Evolutionary conservation across 805 yeast genomes (phyloP).

Genomic region (Helenozyma baotianmanensis): DNA sequence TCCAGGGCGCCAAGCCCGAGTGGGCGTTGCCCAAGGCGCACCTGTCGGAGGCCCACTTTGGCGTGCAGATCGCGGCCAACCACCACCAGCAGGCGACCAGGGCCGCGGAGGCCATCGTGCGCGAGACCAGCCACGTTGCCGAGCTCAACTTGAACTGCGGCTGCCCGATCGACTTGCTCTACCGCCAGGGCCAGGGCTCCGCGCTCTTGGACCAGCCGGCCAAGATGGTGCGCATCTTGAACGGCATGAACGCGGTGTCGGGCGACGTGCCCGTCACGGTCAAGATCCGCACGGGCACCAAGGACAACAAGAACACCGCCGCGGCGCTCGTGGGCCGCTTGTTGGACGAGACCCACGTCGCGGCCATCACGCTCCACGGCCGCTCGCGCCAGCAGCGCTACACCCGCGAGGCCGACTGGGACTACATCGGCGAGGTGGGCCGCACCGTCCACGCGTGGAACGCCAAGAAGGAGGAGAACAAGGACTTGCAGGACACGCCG

Average conservation of each 20-base stretch:
- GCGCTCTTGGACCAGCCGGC: conserved; percentile 90
- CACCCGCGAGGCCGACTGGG: conserved; percentile 90
- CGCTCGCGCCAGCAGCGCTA: conserved; percentile 95
- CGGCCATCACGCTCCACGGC: conserved; percentile 92
- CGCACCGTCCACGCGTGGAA: conserved; percentile 56
- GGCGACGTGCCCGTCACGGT: conserved; percentile 92
- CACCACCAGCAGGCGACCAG: conserved; percentile 93
- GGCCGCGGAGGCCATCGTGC: conserved; percentile 76
- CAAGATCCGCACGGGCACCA: conserved; percentile 88
- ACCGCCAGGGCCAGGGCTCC: conserved; percentile 92
- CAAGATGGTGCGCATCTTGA: conserved; percentile 67
- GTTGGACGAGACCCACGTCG: conserved; percentile 73
- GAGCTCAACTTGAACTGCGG: conserved; percentile 94
- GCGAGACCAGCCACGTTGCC: conserved; percentile 55
- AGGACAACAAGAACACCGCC: conserved; percentile 86
- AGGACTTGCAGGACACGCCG: conserved; percentile 50
- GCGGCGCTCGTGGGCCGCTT: conserved; percentile 65
- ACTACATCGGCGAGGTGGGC: conserved; percentile 74
- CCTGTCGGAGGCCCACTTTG: conserved; percentile 80
- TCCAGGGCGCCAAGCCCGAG: conserved; percentile 89
- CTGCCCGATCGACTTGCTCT: conserved; percentile 94
- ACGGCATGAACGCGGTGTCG: conserved; percentile 83
- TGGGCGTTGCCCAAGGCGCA: conserved; percentile 98
- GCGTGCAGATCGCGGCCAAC: conserved; percentile 87
- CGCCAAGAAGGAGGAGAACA: conserved; percentile 53